A percentile compares a stretch with the other conserved stretches of the same genome.
phyloP scores from a whole-genome alignment of 2,329 filamentous ascomycete species.

The Penicillium sp. region DNA sequence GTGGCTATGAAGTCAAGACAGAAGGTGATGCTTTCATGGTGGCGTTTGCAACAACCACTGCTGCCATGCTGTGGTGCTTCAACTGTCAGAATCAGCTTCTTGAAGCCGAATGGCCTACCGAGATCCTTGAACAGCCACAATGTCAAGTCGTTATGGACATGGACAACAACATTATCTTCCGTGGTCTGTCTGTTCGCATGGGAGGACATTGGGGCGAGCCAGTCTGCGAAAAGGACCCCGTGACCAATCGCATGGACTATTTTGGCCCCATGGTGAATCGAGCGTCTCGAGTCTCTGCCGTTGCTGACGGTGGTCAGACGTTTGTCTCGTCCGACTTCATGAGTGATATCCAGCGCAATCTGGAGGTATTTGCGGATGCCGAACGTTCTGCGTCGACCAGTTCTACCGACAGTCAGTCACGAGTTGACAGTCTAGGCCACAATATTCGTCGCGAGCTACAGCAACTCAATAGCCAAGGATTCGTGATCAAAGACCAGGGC shows the following conservation, averaged over 20 bases:
- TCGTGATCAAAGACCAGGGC: constrained; percentile 94
- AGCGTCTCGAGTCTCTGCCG: constrained; percentile 86
- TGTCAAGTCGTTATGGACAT: constrained; percentile 81
- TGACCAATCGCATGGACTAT: constrained; percentile 98
- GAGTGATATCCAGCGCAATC: constrained; percentile 85
- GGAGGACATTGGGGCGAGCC: constrained; percentile 94
- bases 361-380: constrained; percentile 86
- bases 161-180: constrained; percentile 87
- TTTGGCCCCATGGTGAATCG: constrained; percentile 99
- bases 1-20: constrained; percentile 98
- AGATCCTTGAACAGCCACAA: constrained; percentile 82
- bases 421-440: constrained; percentile 69
- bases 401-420: constrained; percentile 70
- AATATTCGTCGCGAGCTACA: constrained; percentile 85
- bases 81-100: constrained; percentile 86
- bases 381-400: constrained; percentile 68
- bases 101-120: constrained; percentile 87
- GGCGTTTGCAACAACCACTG: constrained; percentile 93
- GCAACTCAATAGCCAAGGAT: constrained; percentile 84
- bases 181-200: constrained; percentile 93
- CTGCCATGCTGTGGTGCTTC: constrained; percentile 93
- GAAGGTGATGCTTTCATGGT: constrained; percentile 99
- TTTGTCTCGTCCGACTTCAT: constrained; percentile 97
- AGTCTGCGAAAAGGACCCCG: constrained; percentile 91
- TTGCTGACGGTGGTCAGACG: constrained; percentile 95